A percentile compares a stretch with the other conserved stretches of the same genome.
Evolutionary conservation across 2,329 filamentous ascomycete species (phyloP).

Genomic region (Alternaria arbusti): DNA sequence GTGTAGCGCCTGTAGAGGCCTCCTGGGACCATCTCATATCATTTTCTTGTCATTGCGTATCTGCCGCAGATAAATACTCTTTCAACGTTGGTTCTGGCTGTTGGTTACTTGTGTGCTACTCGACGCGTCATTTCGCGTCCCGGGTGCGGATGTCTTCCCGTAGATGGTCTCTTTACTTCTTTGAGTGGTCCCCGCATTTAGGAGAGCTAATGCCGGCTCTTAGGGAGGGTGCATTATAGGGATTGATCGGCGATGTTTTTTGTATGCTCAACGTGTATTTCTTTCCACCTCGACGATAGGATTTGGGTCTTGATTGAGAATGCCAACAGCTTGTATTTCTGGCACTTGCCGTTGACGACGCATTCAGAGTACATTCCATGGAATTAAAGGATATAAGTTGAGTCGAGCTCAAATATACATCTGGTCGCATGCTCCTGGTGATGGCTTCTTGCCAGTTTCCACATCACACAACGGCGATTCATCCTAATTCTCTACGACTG

Average conservation of each 20-base stretch:
- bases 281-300: not conserved
- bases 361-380: no score
- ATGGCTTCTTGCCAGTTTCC: no score
- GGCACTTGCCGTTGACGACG: no score
- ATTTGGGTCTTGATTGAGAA: no score
- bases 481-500: no score
- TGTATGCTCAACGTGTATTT: not conserved
- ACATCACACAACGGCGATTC: no score
- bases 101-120: not conserved
- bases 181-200: conserved; percentile 15
- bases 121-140: conserved; percentile 9
- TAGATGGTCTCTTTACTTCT: conserved; percentile 9
- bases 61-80: not conserved
- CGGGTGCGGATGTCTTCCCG: conserved; percentile 10
- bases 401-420: no score
- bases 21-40: not conserved
- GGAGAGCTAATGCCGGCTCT: conserved; percentile 3
- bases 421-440: no score
- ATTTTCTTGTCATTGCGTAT: not conserved
- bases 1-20: not conserved
- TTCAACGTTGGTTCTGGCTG: not conserved
- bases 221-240: not conserved
- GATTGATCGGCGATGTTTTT: not conserved
- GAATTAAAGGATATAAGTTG: no score
- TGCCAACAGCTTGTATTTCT: no score